These are phyloP conservation scores for Paramyrothecium roridum DNA, from an alignment of 2,329 filamentous ascomycete species.

Conservation along the genomic window DNA sequence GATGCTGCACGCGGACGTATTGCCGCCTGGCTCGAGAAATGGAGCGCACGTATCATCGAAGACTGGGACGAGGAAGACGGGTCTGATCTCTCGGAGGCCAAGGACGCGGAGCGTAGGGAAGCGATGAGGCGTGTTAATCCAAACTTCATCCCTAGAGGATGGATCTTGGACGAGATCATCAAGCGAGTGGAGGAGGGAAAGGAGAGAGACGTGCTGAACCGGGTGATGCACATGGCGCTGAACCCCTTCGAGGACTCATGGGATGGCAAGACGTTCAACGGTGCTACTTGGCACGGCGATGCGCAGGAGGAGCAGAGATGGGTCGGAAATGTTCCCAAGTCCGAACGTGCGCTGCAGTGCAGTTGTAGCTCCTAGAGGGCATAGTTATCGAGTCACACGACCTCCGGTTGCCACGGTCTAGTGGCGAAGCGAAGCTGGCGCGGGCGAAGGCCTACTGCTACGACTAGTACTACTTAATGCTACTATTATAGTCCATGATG, in stretches of 20 bases:
- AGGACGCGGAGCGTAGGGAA: slow-evolving; percentile 60
- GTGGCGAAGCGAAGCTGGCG: not conserved
- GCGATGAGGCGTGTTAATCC: slow-evolving; percentile 89
- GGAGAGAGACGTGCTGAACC: slow-evolving; percentile 73
- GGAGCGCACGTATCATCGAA: slow-evolving; percentile 67
- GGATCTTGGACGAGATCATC: slow-evolving; percentile 93
- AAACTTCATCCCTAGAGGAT: slow-evolving; percentile 85
- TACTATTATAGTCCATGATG: slow-evolving; percentile 7
- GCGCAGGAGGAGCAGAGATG: slow-evolving; percentile 76
- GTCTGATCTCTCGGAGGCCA: slow-evolving; percentile 25
- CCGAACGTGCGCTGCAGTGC: slow-evolving; percentile 81
- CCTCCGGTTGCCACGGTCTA: not conserved
- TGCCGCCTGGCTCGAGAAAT: slow-evolving; percentile 77
- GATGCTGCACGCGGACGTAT: slow-evolving; percentile 64
- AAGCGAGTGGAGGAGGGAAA: slow-evolving; percentile 79
- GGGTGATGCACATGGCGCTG: slow-evolving; percentile 78
- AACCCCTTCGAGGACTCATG: slow-evolving; percentile 82
- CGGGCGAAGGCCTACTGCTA: not conserved
- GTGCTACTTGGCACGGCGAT: slow-evolving; percentile 53
- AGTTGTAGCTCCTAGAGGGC: slow-evolving; percentile 85
- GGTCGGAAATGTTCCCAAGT: slow-evolving; percentile 79
- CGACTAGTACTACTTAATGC: not conserved
- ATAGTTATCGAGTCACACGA: not conserved
- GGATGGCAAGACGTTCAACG: slow-evolving; percentile 49
- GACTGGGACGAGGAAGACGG: slow-evolving; percentile 65